Conservation (phyloP, 2,329 filamentous ascomycete genomes). For the Pseudogymnoascus destructans region DNA sequence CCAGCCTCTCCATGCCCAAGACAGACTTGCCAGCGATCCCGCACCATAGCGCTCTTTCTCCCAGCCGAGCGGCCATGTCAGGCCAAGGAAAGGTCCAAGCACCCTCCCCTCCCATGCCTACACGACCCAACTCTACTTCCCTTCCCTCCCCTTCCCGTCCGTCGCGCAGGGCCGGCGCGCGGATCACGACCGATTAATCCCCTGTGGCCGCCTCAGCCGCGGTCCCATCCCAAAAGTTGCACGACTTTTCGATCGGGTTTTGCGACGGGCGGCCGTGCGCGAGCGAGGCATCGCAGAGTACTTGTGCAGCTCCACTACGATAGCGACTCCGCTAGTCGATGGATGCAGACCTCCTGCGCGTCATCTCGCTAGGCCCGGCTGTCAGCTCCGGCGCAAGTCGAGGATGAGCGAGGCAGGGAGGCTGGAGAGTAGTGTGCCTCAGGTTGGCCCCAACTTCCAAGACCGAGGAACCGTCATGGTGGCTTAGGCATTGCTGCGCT, state of each 20-base stretch:
- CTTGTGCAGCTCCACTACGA: neutral
- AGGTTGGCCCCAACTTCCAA: neutral
- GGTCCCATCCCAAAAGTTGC: neutral
- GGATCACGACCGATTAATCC: slow-evolving; percentile 1
- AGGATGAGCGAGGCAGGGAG: neutral
- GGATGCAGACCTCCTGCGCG: slow-evolving; percentile 2
- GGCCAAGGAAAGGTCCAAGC: slow-evolving; percentile 5
- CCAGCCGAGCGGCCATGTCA: neutral
- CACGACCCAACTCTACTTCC: neutral
- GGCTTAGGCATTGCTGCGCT: neutral
- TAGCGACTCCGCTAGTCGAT: neutral
- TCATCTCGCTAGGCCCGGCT: slow-evolving; percentile 5
- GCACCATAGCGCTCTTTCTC: neutral
- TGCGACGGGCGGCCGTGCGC: neutral
- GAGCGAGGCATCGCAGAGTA: neutral
- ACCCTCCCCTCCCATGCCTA: neutral
- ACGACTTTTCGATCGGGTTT: neutral
- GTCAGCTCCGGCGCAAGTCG: slow-evolving; percentile 2
- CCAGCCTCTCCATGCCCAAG: neutral
- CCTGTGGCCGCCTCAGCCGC: slow-evolving; percentile 4
- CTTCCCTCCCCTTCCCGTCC: neutral
- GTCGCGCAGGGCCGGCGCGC: neutral
- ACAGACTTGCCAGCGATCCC: neutral
- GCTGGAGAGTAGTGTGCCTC: no score
- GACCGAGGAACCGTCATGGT: neutral